A percentile compares a stretch with the other conserved stretches of the same genome.
phyloP scores from a whole-genome alignment of 1,284 basidiomycete genomes.

The Ustilago curta region DNA sequence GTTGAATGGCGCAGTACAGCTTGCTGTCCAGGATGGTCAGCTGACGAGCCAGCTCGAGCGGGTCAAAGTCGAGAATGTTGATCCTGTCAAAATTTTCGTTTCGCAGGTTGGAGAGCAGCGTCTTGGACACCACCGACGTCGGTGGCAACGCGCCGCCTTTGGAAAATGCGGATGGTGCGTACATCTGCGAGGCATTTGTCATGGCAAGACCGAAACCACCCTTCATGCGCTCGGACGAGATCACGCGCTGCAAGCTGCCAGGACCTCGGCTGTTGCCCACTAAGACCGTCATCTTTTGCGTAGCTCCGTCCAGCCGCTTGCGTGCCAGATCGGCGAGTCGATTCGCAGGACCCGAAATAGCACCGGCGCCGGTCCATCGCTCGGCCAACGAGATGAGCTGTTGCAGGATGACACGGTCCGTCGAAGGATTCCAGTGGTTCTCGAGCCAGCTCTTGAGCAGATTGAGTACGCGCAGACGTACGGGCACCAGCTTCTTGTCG shows the following conservation, averaged over 20 bases:
- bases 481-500: constrained; percentile 85
- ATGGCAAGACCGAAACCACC: constrained; percentile 29
- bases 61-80: constrained; percentile 86
- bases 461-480: constrained; percentile 88
- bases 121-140: constrained; percentile 83
- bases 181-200: constrained; percentile 58
- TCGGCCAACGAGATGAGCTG: constrained; percentile 77
- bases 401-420: constrained; percentile 71
- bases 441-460: constrained; percentile 94
- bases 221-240: constrained; percentile 67
- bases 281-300: constrained; percentile 46
- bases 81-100: constrained; percentile 73
- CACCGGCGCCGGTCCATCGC: constrained; percentile 68
- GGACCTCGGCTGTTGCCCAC: constrained; percentile 48
- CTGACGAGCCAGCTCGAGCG: constrained; percentile 76
- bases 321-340: constrained; percentile 69
- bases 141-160: constrained; percentile 67
- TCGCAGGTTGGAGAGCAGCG: constrained; percentile 73
- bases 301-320: constrained; percentile 44
- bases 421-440: constrained; percentile 81
- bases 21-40: constrained; percentile 68
- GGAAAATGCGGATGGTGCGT: constrained; percentile 48
- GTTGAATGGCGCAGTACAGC: constrained; percentile 68
- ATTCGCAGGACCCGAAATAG: constrained; percentile 78
- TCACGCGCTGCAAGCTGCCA: constrained; percentile 61